Evolutionary conservation across 108 stramenopile species (phyloP).

Genomic region (Schizochytrium sp.): DNA sequence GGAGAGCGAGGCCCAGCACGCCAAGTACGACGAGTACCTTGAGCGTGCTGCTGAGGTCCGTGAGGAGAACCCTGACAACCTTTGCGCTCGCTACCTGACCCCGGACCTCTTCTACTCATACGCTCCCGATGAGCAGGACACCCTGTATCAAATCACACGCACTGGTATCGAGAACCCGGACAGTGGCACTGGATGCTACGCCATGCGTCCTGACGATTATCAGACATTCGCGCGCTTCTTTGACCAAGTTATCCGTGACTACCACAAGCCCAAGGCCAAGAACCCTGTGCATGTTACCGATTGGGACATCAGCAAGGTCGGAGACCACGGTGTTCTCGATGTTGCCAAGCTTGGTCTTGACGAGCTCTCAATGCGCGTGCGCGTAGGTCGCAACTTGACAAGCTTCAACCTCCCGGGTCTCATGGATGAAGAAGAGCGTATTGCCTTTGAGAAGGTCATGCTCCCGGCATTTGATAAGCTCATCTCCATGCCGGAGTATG

Average conservation of each 20-base stretch:
- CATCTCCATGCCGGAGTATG: constrained; percentile 68
- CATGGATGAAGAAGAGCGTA: constrained; percentile 75
- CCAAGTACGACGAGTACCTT: constrained; percentile 40
- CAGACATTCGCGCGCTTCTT: constrained; percentile 62
- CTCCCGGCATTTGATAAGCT: constrained; percentile 74
- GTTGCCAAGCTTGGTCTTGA: constrained; percentile 72
- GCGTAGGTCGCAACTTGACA: constrained; percentile 76
- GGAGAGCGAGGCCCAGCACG: neutral
- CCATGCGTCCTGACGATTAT: constrained; percentile 64
- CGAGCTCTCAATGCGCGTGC: constrained; percentile 80
- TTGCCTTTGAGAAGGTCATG: constrained; percentile 76
- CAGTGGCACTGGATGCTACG: constrained; percentile 56
- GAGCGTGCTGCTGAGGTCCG: constrained; percentile 28
- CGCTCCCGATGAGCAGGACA: constrained; percentile 48
- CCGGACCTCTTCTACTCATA: constrained; percentile 54
- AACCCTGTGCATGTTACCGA: constrained; percentile 74
- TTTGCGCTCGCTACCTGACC: constrained; percentile 56
- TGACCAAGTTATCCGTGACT: constrained; percentile 29
- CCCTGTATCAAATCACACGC: constrained; percentile 56
- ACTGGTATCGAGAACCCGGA: constrained; percentile 59
- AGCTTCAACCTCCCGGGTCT: constrained; percentile 77
- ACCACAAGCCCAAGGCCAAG: constrained; percentile 34
- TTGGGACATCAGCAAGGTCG: constrained; percentile 69
- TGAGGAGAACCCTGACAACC: constrained; percentile 55
- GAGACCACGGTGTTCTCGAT: constrained; percentile 71